A percentile compares a stretch with the other conserved stretches of the same genome.
phyloP scores from a whole-genome alignment of 441 rosid genomes.

The Pelargonium fulgidum region DNA sequence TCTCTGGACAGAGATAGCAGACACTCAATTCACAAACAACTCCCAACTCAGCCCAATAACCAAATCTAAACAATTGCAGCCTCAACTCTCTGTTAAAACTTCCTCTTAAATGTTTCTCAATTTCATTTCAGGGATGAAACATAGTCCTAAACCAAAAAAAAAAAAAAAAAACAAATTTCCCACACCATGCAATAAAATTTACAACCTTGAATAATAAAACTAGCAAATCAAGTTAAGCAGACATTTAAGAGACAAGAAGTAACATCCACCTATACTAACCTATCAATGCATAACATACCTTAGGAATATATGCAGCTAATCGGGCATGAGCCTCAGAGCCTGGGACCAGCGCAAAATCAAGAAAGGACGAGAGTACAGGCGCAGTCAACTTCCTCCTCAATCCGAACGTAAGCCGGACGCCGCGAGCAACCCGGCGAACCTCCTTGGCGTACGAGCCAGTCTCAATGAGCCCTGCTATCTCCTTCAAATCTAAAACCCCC shows the following conservation, averaged over 20 bases:
- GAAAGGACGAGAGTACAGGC: not conserved
- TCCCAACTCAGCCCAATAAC: no score
- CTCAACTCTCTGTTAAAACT: no score
- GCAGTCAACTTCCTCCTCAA: constrained; percentile 7
- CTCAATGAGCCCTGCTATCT: constrained; percentile 10
- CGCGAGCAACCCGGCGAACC: not conserved
- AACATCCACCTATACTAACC: not conserved
- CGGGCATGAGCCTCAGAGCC: constrained; percentile 3
- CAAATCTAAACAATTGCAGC: no score
- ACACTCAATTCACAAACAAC: no score
- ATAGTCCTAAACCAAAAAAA: no score
- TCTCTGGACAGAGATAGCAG: no score
- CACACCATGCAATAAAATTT: not conserved
- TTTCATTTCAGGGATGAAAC: no score
- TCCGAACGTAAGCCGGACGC: not conserved
- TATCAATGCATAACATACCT: not conserved
- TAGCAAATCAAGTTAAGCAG: not conserved
- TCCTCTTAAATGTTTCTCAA: no score
- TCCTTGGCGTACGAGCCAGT: constrained; percentile 8
- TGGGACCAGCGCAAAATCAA: constrained; percentile 6
- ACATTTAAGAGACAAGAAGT: not conserved
- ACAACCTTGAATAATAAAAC: not conserved
- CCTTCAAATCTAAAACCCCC: not conserved
- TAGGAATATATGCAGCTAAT: constrained; percentile 2
- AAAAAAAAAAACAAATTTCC: not conserved